Evolutionary conservation across 495 filamentous ascomycete species (phyloP).

Genomic region (Friedmanniomyces simplex): DNA sequence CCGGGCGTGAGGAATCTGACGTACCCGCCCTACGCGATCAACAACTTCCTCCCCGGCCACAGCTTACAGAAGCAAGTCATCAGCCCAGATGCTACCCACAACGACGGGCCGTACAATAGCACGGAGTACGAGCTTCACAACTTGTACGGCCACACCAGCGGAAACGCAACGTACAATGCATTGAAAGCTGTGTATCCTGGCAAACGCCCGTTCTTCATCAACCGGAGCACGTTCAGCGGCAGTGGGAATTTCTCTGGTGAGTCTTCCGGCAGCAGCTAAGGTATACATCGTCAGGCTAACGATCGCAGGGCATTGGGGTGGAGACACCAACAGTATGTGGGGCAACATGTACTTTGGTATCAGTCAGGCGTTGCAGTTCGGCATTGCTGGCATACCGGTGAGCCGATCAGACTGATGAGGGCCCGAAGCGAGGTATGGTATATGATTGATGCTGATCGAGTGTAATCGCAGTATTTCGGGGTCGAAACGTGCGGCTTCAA

Average conservation of each 20-base stretch:
- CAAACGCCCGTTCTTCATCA: slow-evolving; percentile 19
- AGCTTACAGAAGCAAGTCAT: slow-evolving; percentile 18
- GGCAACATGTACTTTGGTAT: slow-evolving; percentile 37
- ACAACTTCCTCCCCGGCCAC: slow-evolving; percentile 18
- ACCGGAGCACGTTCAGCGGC: slow-evolving; percentile 15
- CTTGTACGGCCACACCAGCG: slow-evolving; percentile 16
- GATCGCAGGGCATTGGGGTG: slow-evolving; percentile 32
- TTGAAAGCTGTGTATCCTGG: slow-evolving; percentile 5
- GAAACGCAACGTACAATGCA: slow-evolving; percentile 19
- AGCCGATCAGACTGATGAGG: background rate
- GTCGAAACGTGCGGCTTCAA: slow-evolving; percentile 23
- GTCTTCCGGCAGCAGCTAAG: too few species aligned
- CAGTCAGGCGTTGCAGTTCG: slow-evolving; percentile 16
- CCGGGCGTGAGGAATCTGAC: slow-evolving; percentile 17
- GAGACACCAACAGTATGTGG: slow-evolving; percentile 52
- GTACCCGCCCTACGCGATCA: slow-evolving; percentile 22
- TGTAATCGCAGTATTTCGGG: slow-evolving; percentile 12
- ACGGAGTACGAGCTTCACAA: slow-evolving; percentile 24
- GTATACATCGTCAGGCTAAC: too few species aligned
- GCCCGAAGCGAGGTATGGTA: background rate
- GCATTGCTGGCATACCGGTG: slow-evolving; percentile 16
- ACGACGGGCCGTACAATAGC: slow-evolving; percentile 18
- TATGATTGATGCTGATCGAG: background rate
- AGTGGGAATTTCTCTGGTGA: slow-evolving; percentile 9
- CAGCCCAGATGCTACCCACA: slow-evolving; percentile 19